These are phyloP conservation scores for Phoma sp. DNA, from an alignment of 2,329 filamentous ascomycete genomes.

Conservation along the genomic window DNA sequence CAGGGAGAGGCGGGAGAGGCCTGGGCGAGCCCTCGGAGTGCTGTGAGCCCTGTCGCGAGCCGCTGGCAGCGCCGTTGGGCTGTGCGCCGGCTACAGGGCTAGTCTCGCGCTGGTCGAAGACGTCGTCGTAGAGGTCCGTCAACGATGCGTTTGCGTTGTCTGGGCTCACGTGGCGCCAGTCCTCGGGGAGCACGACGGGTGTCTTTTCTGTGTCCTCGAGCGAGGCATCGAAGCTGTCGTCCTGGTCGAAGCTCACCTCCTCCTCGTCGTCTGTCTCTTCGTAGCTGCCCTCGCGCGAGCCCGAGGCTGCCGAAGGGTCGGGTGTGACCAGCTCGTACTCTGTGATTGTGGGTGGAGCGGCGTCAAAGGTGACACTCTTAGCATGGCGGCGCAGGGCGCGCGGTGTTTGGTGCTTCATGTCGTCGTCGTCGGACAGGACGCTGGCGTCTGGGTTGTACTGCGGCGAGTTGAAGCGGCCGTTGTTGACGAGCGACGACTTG, in stretches of 20 bases:
- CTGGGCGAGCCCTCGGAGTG: constrained; percentile 82
- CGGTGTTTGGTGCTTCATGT: constrained; percentile 66
- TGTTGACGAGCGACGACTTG: constrained; percentile 84
- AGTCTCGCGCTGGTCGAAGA: constrained; percentile 67
- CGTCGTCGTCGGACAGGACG: constrained; percentile 53
- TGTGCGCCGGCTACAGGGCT: constrained; percentile 70
- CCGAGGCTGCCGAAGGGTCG: constrained; percentile 87
- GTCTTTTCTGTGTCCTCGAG: constrained; percentile 97
- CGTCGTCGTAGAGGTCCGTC: constrained; percentile 65
- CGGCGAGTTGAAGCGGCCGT: constrained; percentile 60
- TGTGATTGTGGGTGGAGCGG: constrained; percentile 89
- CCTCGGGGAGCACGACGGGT: constrained; percentile 94
- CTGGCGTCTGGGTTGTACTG: constrained; percentile 47
- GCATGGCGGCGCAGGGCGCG: constrained; percentile 79
- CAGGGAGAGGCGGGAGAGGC: constrained; percentile 85
- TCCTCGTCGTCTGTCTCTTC: constrained; percentile 74
- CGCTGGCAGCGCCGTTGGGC: constrained; percentile 51
- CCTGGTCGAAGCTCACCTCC: constrained; percentile 69
- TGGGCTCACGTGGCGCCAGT: constrained; percentile 84
- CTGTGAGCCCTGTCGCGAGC: constrained; percentile 70
- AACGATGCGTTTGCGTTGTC: constrained; percentile 64
- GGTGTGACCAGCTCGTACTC: constrained; percentile 99
- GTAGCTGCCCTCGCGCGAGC: constrained; percentile 90
- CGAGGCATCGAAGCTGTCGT: constrained; percentile 95
- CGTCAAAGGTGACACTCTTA: constrained; percentile 97